A percentile compares a stretch with the other conserved stretches of the same genome.
phyloP scores from a whole-genome alignment of 495 filamentous ascomycete genomes.

The Podospora appendiculata region DNA sequence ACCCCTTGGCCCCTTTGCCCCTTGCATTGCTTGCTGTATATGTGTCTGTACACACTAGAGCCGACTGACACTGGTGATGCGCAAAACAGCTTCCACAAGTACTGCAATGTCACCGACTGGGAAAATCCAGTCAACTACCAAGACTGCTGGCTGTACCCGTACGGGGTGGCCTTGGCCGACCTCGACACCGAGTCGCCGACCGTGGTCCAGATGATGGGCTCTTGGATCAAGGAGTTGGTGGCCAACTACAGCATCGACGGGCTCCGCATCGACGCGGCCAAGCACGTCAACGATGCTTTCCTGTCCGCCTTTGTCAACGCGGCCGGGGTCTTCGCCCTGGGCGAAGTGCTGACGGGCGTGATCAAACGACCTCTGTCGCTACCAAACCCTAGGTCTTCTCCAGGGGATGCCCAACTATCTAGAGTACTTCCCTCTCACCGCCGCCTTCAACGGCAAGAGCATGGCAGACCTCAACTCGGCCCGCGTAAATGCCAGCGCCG shows the following conservation, averaged over 20 bases:
- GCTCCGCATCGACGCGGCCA: conserved; percentile 68
- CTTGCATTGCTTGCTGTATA: no score
- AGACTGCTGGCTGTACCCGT: conserved; percentile 57
- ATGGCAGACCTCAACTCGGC: conserved; percentile 9
- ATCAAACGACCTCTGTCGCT: conserved; percentile 21
- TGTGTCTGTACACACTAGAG: no score
- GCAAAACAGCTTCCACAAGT: conserved; percentile 47
- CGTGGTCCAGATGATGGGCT: conserved; percentile 48
- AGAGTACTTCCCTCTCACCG: conserved; percentile 60
- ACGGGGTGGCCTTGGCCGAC: conserved; percentile 55
- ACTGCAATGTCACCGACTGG: conserved; percentile 59
- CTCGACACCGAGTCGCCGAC: conserved; percentile 52
- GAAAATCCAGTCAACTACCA: conserved; percentile 37
- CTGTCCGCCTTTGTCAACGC: conserved; percentile 54
- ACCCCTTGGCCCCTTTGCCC: no score
- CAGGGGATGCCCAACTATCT: conserved; percentile 61
- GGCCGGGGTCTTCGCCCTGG: conserved; percentile 64
- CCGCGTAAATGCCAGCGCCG: conserved; percentile 10
- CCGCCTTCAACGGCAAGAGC: conserved; percentile 16
- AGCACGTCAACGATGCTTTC: conserved; percentile 65
- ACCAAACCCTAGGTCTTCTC: conserved; percentile 35
- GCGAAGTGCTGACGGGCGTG: conserved; percentile 46
- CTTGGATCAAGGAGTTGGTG: conserved; percentile 60
- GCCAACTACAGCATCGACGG: conserved; percentile 72
- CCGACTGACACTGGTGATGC: no score